These are phyloP conservation scores for Mucuna pruriens DNA, from an alignment of 306 rosid genomes.

Conservation along the genomic window DNA sequence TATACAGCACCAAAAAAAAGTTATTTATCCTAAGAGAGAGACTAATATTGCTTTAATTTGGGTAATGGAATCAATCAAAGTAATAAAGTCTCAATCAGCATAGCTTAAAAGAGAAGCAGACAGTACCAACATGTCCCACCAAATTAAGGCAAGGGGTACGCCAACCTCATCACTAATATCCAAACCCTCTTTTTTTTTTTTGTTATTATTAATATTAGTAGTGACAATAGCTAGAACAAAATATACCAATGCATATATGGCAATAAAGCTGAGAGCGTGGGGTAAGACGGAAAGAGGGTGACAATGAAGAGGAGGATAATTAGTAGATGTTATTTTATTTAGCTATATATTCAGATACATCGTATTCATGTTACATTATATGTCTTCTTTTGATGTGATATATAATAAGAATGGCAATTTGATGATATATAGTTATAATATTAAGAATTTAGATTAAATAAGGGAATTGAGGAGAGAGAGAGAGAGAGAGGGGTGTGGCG, in stretches of 20 bases:
- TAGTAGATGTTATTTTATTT: not conserved
- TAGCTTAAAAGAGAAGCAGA: slow-evolving; percentile 46
- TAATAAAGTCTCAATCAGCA: slow-evolving; percentile 38
- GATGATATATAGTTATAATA: not conserved
- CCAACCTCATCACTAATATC: slow-evolving; percentile 30
- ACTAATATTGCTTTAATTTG: slow-evolving; percentile 18
- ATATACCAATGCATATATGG: not conserved
- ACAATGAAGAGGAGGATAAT: too few relatives aligned
- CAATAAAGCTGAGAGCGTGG: not conserved
- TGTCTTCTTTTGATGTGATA: not conserved
- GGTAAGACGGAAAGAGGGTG: too few relatives aligned
- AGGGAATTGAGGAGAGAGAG: not conserved
- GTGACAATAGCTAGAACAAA: not conserved
- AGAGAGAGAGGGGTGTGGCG: not conserved
- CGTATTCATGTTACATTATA: not conserved
- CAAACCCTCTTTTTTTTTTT: not conserved
- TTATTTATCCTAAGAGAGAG: not conserved
- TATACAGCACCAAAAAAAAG: not conserved
- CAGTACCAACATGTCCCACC: slow-evolving; percentile 29
- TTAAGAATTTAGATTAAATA: not conserved
- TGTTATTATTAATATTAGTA: not conserved
- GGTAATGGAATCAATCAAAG: slow-evolving; percentile 44
- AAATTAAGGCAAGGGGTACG: slow-evolving; percentile 17
- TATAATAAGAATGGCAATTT: not conserved
- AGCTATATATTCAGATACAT: not conserved